Evolutionary conservation across 345 rosid genomes (phyloP).

Genomic region (Turritis glabra): DNA sequence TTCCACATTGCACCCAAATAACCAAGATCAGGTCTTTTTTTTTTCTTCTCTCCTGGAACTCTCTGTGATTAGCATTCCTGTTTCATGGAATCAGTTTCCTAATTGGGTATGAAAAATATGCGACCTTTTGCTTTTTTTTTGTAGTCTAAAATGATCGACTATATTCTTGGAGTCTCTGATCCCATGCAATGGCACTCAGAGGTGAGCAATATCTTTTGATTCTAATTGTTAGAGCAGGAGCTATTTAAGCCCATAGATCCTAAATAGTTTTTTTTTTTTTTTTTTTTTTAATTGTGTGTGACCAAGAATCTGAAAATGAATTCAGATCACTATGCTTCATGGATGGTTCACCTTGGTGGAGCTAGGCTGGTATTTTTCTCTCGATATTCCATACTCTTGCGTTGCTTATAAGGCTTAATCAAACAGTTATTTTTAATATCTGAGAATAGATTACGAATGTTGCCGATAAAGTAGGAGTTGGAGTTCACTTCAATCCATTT

Average conservation of each 20-base stretch:
- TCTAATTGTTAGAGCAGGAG: neutral
- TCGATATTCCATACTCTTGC: slow-evolving; percentile 4
- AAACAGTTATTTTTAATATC: slow-evolving; percentile 16
- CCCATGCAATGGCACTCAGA: slow-evolving; percentile 81
- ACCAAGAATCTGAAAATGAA: slow-evolving; percentile 77
- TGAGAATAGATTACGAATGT: slow-evolving; percentile 56
- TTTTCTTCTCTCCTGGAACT: neutral
- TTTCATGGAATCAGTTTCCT: neutral
- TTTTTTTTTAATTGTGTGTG: slow-evolving; percentile 2
- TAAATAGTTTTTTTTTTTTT: neutral
- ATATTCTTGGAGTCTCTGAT: slow-evolving; percentile 81
- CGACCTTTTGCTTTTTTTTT: slow-evolving; percentile 8
- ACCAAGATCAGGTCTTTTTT: slow-evolving; percentile 58
- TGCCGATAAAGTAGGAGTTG: slow-evolving; percentile 78
- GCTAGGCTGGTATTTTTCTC: slow-evolving; percentile 65
- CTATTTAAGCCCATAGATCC: neutral
- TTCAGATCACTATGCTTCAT: slow-evolving; percentile 77
- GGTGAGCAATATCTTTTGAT: slow-evolving; percentile 42
- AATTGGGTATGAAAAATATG: neutral
- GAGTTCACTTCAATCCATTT: slow-evolving; percentile 93
- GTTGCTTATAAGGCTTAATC: neutral
- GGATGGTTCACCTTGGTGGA: slow-evolving; percentile 81
- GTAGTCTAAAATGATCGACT: slow-evolving; percentile 83
- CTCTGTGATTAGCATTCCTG: neutral
- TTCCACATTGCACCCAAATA: slow-evolving; percentile 76